These are phyloP conservation scores for Pleomassaria siparia DNA, from an alignment of 2,329 filamentous ascomycete genomes.

Conservation along the genomic window DNA sequence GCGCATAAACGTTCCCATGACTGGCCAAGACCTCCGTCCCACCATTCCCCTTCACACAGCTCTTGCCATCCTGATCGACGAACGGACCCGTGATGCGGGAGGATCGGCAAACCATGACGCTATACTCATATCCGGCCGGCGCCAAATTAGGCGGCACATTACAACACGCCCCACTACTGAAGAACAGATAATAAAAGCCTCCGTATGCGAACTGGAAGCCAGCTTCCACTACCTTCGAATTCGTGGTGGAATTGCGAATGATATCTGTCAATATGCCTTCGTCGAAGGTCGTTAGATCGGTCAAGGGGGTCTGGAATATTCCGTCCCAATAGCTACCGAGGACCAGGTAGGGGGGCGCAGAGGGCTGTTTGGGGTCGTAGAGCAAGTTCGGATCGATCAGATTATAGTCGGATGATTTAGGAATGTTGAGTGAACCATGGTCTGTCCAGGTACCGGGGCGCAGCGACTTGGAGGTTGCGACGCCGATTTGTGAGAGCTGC, in stretches of 20 bases:
- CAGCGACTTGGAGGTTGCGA: conserved; percentile 51
- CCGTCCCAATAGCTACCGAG: conserved; percentile 70
- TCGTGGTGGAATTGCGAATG: conserved; percentile 17
- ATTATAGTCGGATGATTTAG: conserved; percentile 41
- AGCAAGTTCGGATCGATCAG: conserved; percentile 55
- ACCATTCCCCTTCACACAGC: conserved; percentile 54
- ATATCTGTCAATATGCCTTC: conserved; percentile 14
- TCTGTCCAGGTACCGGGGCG: conserved; percentile 61
- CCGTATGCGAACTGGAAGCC: conserved; percentile 54
- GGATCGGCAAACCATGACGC: conserved; percentile 63
- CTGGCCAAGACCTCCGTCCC: conserved; percentile 62
- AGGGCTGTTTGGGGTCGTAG: conserved; percentile 26
- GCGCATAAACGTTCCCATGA: conserved; percentile 49
- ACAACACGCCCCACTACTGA: conserved; percentile 62
- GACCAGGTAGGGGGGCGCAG: conserved; percentile 49
- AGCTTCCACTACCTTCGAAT: conserved; percentile 50
- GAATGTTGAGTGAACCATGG: conserved; percentile 52
- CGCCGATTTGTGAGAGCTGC: conserved; percentile 62
- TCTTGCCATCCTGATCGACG: conserved; percentile 28
- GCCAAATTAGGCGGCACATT: conserved; percentile 52
- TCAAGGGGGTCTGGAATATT: conserved; percentile 61
- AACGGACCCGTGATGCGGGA: conserved; percentile 54
- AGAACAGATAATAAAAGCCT: conserved; percentile 63
- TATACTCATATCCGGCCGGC: conserved; percentile 60
- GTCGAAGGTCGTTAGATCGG: conserved; percentile 8